Evolutionary conservation across 495 filamentous ascomycete genomes (phyloP).

Genomic region (Tuber aestivum): DNA sequence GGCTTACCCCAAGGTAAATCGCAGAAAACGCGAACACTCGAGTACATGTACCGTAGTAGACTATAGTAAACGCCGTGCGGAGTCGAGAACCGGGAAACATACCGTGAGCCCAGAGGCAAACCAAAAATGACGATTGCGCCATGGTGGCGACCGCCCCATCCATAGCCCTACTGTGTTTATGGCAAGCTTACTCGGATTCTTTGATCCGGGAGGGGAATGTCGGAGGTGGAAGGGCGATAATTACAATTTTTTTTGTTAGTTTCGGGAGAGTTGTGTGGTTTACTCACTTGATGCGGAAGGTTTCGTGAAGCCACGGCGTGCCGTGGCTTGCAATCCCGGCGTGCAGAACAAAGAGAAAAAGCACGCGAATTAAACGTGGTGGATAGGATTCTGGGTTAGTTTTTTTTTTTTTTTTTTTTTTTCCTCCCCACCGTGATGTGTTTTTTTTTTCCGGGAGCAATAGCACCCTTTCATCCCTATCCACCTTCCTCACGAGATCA

Average conservation of each 20-base stretch:
- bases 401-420: background rate
- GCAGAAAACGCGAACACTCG: background rate
- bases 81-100: background rate
- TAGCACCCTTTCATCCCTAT: background rate
- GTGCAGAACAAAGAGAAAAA: background rate
- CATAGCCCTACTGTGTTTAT: background rate
- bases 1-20: background rate
- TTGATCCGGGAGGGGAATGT: background rate
- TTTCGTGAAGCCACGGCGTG: background rate
- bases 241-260: background rate
- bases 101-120: background rate
- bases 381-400: background rate
- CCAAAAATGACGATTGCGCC: background rate
- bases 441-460: background rate
- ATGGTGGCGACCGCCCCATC: background rate
- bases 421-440: background rate
- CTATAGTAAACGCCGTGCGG: background rate
- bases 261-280: background rate
- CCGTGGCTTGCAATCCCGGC: background rate
- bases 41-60: background rate
- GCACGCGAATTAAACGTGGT: background rate
- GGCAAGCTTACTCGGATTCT: constrained; percentile 2
- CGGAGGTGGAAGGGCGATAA: background rate
- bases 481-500: background rate
- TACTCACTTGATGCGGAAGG: background rate